Evolutionary conservation across 2,329 filamentous ascomycete genomes (phyloP), one percentile per base, ranked within the genome.

Genomic region (Colletotrichum graminicola): DNA sequence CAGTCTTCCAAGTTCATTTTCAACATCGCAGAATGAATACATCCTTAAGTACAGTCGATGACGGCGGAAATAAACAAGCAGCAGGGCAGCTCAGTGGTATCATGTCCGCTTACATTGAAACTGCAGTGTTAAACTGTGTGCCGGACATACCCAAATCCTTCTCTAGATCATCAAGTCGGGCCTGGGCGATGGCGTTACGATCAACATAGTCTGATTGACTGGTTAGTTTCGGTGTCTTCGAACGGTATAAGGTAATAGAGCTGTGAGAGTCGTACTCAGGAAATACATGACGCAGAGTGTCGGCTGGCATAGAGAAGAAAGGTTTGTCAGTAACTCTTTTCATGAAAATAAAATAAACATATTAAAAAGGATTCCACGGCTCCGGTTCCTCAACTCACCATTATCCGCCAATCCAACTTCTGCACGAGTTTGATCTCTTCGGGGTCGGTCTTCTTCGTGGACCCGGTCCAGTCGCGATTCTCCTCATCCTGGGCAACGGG

Each of bases 121-220:
- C 80, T 0, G 81, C 78, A 0, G 80, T 80, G 59, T 78, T 79
- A 60, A 78, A 78, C 6, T 79, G 61, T 4, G 80, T 82, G 8
- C 82, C 82, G 2, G 78, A 79, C 74, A 86, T 77, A 10, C 79
- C 77, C 21, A 86, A 77, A 56, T 87, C 85, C 12, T 81, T 75
- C 69, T 86, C 82, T 4, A 86, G 74, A 12, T 77, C 69, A 45
- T 80, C 78, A 12, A 84, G 75, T 67, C 84, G 81, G 7, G 84
- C 84, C 54, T 84, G 82, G 0, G 83, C 82, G 63, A 87, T 85
- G 36, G 84, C 84, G 67, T 85, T 85, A 8, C 83, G 79, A 52
- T 86, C 84, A 26, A 85, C 78, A 63, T 84, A 84, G 69, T 72
- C 59, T 73, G 18, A 23, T 26, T 14, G 45, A 36, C 26, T 14